These are phyloP conservation scores for Linderniella brevidens DNA, from an alignment of 257 asterid species.

Conservation along the genomic window DNA sequence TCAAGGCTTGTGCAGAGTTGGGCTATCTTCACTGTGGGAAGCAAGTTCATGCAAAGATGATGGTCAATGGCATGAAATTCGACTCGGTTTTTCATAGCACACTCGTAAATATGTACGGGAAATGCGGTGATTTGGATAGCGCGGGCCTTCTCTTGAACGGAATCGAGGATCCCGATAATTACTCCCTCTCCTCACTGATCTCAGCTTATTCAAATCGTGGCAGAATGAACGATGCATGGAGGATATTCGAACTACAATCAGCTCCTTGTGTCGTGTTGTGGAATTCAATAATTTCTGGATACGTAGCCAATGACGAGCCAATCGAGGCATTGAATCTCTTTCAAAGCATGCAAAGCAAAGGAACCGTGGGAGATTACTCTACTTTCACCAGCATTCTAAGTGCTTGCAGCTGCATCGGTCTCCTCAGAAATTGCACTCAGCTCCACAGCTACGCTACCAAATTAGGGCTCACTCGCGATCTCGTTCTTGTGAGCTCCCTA, in stretches of 20 bases:
- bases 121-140: constrained; percentile 48
- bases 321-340: constrained; percentile 36
- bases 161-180: constrained; percentile 45
- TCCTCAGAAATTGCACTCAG: constrained; percentile 27
- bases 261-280: constrained; percentile 47
- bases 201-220: constrained; percentile 45
- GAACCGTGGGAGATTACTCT: constrained; percentile 34
- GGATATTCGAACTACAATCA: constrained; percentile 23
- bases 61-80: constrained; percentile 27
- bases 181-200: constrained; percentile 61
- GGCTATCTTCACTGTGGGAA: constrained; percentile 40
- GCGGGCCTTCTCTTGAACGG: constrained; percentile 24
- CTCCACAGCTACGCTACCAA: constrained; percentile 39
- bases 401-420: constrained; percentile 43
- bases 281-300: constrained; percentile 70
- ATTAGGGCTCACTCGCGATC: constrained; percentile 33
- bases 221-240: constrained; percentile 55
- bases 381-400: constrained; percentile 49
- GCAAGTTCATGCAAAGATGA: constrained; percentile 60
- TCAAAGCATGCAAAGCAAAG: constrained; percentile 32
- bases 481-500: constrained; percentile 48
- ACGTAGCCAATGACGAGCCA: constrained; percentile 25
- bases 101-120: constrained; percentile 68
- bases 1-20: constrained; percentile 47
- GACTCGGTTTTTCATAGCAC: constrained; percentile 62